Conservation (phyloP, 139 green algal species). For the Tetraselmis chui region DNA sequence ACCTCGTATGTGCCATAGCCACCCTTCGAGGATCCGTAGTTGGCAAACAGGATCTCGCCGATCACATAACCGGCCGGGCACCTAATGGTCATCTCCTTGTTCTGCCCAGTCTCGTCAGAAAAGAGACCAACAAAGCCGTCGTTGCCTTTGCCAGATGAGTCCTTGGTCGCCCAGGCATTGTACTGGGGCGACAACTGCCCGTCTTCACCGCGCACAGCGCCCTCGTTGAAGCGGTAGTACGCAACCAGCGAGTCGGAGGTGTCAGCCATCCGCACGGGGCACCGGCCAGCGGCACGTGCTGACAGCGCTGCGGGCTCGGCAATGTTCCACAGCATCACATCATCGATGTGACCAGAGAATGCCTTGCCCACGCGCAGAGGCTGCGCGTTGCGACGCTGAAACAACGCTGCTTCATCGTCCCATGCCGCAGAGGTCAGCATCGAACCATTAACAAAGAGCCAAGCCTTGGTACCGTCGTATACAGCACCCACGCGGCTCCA, state of each 20-base stretch:
- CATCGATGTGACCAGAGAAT: conserved; percentile 19
- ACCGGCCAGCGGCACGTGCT: background rate
- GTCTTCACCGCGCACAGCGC: background rate
- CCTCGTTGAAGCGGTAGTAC: conserved; percentile 30
- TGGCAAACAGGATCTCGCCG: conserved; percentile 19
- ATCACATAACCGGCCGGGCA: conserved; percentile 20
- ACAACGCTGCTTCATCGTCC: conserved; percentile 9
- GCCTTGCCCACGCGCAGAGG: conserved; percentile 22
- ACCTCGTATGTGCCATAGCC: conserved; percentile 17
- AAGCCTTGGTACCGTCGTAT: conserved; percentile 17
- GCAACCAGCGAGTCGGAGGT: conserved; percentile 3
- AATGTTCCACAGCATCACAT: conserved; percentile 9
- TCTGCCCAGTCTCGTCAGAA: conserved; percentile 12
- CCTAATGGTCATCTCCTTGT: conserved; percentile 14
- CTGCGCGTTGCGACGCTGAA: conserved; percentile 11
- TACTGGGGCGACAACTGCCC: background rate
- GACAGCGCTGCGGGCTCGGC: background rate
- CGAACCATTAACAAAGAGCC: conserved; percentile 15
- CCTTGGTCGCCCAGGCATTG: conserved; percentile 10
- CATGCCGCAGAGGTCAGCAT: background rate
- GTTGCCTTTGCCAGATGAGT: conserved; percentile 10
- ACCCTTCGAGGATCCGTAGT: conserved; percentile 23
- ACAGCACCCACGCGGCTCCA: conserved; percentile 12
- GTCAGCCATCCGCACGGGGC: conserved; percentile 2
- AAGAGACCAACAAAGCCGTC: conserved; percentile 22